phyloP scores from a whole-genome alignment of 129 eudicot genomes.

The Lactuca sativa region DNA sequence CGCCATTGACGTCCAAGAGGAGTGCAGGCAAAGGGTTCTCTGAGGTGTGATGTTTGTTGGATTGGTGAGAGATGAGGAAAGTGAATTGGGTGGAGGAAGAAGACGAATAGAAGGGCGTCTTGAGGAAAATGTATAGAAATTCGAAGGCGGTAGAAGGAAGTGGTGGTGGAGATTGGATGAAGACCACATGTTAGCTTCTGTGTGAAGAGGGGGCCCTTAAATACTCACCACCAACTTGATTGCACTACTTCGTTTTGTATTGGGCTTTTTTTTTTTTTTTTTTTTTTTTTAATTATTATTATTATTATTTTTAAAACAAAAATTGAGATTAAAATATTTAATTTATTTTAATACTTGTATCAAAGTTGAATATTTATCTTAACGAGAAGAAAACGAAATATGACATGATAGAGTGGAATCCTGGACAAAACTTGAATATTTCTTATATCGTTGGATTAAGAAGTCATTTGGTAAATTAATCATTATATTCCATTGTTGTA shows the following conservation, averaged over 20 bases:
- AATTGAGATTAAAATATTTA: too few species aligned
- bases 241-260: slow-evolving; percentile 14
- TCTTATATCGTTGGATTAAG: too few species aligned
- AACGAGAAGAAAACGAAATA: too few species aligned
- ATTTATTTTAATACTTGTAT: too few species aligned
- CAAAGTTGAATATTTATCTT: too few species aligned
- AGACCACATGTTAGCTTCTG: slow-evolving; percentile 45
- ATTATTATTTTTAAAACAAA: background rate
- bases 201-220: slow-evolving; percentile 24
- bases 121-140: background rate
- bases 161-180: slow-evolving; percentile 25
- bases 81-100: background rate
- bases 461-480: too few species aligned
- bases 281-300: background rate
- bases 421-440: too few species aligned
- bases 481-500: too few species aligned
- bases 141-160: slow-evolving; percentile 16
- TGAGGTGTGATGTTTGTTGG: slow-evolving; percentile 5
- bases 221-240: slow-evolving; percentile 22
- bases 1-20: slow-evolving; percentile 41
- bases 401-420: too few species aligned
- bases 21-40: background rate
- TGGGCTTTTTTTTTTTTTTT: background rate
- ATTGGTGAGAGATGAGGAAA: background rate
- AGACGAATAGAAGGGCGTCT: background rate